Evolutionary conservation across 2,329 filamentous ascomycete genomes (phyloP), one percentile per base, ranked within the genome.

Genomic region (Fusarium abutilonis): DNA sequence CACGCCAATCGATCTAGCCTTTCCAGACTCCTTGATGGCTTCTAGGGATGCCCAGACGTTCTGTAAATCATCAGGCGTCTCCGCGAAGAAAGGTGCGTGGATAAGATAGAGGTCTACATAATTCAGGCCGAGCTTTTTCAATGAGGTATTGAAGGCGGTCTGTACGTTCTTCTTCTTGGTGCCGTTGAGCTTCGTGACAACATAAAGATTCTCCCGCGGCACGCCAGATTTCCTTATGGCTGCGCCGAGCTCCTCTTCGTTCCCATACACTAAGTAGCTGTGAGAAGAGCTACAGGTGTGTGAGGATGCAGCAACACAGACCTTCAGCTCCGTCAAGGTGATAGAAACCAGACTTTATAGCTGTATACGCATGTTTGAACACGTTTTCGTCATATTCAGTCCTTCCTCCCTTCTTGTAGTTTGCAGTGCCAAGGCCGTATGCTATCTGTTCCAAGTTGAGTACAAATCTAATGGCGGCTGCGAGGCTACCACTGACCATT

Each of bases 1-100:
- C 26, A 94, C 87, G 42, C 91, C 91, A 66, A 94, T 91, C 48
- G 87, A 85, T 62, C 79, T 82, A 52, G 87, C 86, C 70, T 86
- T 86, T 65, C 89, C 89, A 2, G 84, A 82, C 32, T 82, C 82
- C 72, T 87, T 81, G 79, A 92, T 87, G 15, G 84, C 86, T 72
- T 89, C 85, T 61, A 87, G 75, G 48, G 91, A 91, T 63, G 80
- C 83, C 91, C 91, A 36, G 34, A 32, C 31, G 3, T 13, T 14
- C 31, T 32, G 31, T 32, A 32, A 32, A 32, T 32, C 31, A 10
- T 32, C 10, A 32, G 31, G 31, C 11, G 31, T 32, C 31, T 32
- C 31, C 13, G 31, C 31, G 13, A 32, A 32, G 8, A 32, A 32
- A 6, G 31, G 31, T 32, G 10, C 31, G 11, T 32, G 31, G 31